These are phyloP conservation scores for Neocatenulostroma microsporum DNA, from an alignment of 2,329 filamentous ascomycete genomes.

Conservation along the genomic window DNA sequence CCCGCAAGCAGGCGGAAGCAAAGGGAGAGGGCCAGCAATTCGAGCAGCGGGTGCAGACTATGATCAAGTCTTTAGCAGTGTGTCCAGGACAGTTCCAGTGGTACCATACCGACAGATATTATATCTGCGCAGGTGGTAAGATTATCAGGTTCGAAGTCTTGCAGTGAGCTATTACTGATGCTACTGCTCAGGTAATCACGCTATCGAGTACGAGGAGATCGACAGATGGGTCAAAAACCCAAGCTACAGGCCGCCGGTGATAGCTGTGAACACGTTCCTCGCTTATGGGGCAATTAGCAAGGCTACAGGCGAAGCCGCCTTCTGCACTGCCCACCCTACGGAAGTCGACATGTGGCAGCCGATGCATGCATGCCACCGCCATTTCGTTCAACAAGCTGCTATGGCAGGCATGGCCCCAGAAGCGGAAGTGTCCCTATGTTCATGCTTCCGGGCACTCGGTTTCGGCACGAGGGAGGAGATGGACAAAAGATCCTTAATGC, in stretches of 20 bases:
- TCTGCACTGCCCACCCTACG: neutral
- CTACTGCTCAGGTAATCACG: too few species aligned
- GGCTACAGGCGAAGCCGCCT: neutral
- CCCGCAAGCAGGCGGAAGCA: neutral
- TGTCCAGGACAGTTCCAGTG: neutral
- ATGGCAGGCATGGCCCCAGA: too few species aligned
- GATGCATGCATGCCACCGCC: neutral
- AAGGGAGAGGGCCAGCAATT: neutral
- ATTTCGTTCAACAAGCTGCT: neutral
- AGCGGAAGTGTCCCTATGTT: too few species aligned
- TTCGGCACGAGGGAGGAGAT: too few species aligned
- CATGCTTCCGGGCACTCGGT: too few species aligned
- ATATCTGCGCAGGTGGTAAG: constrained; percentile 2
- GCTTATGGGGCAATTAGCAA: neutral
- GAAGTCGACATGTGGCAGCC: constrained; percentile 2
- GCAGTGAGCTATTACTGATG: too few species aligned
- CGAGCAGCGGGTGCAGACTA: constrained; percentile 1
- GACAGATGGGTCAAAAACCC: neutral
- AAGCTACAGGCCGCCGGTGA: neutral
- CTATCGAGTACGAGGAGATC: neutral
- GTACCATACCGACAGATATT: neutral
- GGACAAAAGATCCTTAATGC: too few species aligned
- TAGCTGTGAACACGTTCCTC: neutral
- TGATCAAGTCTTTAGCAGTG: neutral
- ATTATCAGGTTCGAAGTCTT: too few species aligned